Evolutionary conservation across 1,139 yeast species (phyloP), one percentile per base, ranked within the genome.

Genomic region (Pichia sp.): DNA sequence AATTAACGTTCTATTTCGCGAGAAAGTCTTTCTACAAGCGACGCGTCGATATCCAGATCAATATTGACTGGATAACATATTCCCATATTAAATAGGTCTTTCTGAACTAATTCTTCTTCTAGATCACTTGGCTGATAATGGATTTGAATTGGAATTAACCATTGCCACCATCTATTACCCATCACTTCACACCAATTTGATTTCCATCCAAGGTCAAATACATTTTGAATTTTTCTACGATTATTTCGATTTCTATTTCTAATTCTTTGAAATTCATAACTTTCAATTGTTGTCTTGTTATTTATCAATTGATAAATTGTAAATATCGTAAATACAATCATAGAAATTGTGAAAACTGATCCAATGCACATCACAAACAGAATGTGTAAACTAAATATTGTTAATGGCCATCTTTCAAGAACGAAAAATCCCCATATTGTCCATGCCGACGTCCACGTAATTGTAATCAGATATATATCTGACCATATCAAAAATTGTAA

Each of bases 251-350:
- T 23, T 2, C 62, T 62, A 29, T 71, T 70, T 27, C 77, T 69
- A 52, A 74, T 75, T 32, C 82, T 67, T 30, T 71, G 71, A 38
- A 72, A 70, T 47, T 83, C 89, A 65, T 84, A 82, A 43, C 80
- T 69, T 63, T 92, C 99, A 27, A 92, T 74, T 0, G 97, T 92
- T 10, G 97, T 89, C 48, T 70, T 68, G 62, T 92, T 92, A 9
- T 61, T 64, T 20, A 77, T 50, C 11, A 86, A 62, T 54, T 86
- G 71, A 55, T 77, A 87, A 4, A 80, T 48, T 45, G 83, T 76
- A 60, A 83, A 82, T 1, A 63, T 66, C 0, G 78, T 64, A 61
- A 92, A 90, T 0, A 74, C 61, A 0, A 71, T 61, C 11, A 87
- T 71, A 2, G 95, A 75, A 0, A 85, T 51, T 6, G 6, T n/a